Evolutionary conservation across 2,329 filamentous ascomycete genomes (phyloP), one percentile per base, ranked within the genome.

Genomic region (Colletotrichum brevisporum): DNA sequence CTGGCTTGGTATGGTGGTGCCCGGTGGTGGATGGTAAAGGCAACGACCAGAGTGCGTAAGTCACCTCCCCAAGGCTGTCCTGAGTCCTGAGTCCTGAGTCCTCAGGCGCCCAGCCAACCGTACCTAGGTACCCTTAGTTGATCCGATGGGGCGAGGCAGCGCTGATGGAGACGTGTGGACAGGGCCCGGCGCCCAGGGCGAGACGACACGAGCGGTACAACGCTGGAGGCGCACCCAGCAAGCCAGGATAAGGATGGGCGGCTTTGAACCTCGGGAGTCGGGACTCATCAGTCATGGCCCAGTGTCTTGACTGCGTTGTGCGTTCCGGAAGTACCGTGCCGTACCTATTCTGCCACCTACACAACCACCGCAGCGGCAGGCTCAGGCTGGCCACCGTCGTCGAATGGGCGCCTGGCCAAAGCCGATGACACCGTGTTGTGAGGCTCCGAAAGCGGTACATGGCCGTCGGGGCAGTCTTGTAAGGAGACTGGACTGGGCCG

Each of bases 381-480:
- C 27, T 27, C 41, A 45, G 48, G 39, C 27, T 27, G 54, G 52
- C 51, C 21, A 24, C 41, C 66, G 47, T 6, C 24, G 64, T 58
- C 67, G 53, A 68, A 70, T 63, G 57, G 53, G 39, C 47, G 39
- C 39, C 47, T 43, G 54, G 52, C 21, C 53, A 63, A 68, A 63
- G 57, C 47, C 64, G 41, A 68, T 63, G 67, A 70, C 67, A 59
- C 56, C 39, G 57, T 31, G 47, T 47, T 58, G 64, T 52, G 31
- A 70, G 57, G 67, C 67, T 63, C 63, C 58, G 67, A 69, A 70
- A 70, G 54, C 67, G 67, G 67, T 53, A 10, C 31, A 45, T 36
- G 27, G 27, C 45, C 56, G 50, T 47, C 45, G 56, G 21, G 45
- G 51, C 60, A 36, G 31, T 36, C 21, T 36, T 9, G 31, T 8